Conservation (phyloP, 2,329 filamentous ascomycete species). For the Ceratocystiopsis sp. region DNA sequence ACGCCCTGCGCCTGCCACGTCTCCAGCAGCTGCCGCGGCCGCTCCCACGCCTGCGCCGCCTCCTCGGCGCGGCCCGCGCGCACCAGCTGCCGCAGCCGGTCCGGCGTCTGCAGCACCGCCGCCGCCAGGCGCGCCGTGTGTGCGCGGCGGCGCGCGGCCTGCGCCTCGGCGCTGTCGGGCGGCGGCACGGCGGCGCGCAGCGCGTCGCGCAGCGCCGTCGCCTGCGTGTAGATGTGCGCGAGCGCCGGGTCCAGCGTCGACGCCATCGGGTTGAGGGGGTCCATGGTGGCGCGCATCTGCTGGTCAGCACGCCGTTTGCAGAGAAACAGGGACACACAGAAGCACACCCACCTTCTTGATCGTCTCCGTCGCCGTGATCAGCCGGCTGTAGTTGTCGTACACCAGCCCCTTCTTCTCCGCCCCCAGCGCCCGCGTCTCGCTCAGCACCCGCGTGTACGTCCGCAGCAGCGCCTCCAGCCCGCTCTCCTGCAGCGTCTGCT, state of each 20-base stretch:
- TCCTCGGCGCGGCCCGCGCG: slow-evolving; percentile 41
- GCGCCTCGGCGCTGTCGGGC: slow-evolving; percentile 24
- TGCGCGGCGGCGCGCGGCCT: slow-evolving; percentile 19
- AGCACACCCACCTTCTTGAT: slow-evolving; percentile 49
- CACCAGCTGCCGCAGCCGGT: slow-evolving; percentile 39
- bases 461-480: slow-evolving; percentile 51
- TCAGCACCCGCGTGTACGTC: slow-evolving; percentile 53
- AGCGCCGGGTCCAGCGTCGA: slow-evolving; percentile 59
- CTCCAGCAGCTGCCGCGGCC: slow-evolving; percentile 32
- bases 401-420: slow-evolving; percentile 94
- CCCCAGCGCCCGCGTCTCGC: slow-evolving; percentile 77
- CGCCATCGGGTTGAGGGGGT: slow-evolving; percentile 57
- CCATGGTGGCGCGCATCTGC: slow-evolving; percentile 66
- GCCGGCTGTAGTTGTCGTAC: slow-evolving; percentile 95
- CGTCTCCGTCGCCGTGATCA: slow-evolving; percentile 92
- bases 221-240: slow-evolving; percentile 51
- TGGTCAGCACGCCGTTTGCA: slow-evolving; percentile 1
- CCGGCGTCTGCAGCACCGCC: slow-evolving; percentile 45
- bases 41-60: slow-evolving; percentile 39
- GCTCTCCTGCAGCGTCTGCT: slow-evolving; percentile 40
- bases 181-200: slow-evolving; percentile 30
- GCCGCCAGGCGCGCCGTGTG: slow-evolving; percentile 38
- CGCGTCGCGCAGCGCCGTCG: slow-evolving; percentile 34
- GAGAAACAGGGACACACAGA: too few species aligned
- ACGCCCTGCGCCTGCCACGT: slow-evolving; percentile 37